Percentiles rank a stretch among this genome's conserved stretches.
phyloP scores from a whole-genome alignment of 371 early-diverging fungal species.

The Actinomortierella wolfii region DNA sequence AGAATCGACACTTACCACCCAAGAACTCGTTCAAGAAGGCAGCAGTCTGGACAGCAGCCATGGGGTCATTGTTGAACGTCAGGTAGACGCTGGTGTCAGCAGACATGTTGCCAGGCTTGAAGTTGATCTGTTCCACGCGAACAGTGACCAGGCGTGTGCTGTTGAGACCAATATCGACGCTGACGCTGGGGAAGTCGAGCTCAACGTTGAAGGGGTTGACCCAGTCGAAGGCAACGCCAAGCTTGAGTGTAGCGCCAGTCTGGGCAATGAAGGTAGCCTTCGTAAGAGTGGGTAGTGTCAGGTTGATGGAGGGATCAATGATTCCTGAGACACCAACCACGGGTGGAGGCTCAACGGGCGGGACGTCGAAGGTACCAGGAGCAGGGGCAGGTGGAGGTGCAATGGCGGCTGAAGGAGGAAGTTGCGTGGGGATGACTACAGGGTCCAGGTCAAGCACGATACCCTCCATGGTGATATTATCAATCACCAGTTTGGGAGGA shows the following conservation, averaged over 20 bases:
- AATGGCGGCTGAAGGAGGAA: constrained; percentile 3
- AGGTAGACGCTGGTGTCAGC: constrained; percentile 30
- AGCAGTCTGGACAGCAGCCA: constrained; percentile 24
- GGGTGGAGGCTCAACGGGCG: constrained; percentile 10
- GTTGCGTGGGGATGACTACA: constrained; percentile 23
- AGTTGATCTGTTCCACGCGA: constrained; percentile 16
- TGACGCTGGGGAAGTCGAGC: constrained; percentile 29
- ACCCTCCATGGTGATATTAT: constrained; percentile 13
- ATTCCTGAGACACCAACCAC: constrained; percentile 28
- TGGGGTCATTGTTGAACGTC: constrained; percentile 33
- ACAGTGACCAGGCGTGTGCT: constrained; percentile 29
- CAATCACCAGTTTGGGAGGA: constrained; percentile 22
- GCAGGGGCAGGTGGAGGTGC: neutral
- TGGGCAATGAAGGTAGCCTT: constrained; percentile 30
- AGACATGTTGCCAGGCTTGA: constrained; percentile 27
- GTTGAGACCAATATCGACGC: constrained; percentile 31
- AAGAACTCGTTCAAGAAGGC: constrained; percentile 30
- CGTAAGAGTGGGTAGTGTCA: constrained; percentile 21
- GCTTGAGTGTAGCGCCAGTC: constrained; percentile 27
- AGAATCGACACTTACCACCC: constrained; percentile 13
- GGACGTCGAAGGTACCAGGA: neutral
- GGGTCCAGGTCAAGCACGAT: constrained; percentile 18
- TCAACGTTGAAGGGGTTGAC: constrained; percentile 34
- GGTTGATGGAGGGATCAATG: constrained; percentile 26
- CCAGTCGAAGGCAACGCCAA: constrained; percentile 37